These are phyloP conservation scores for Dendrobium chrysotoxum DNA, from an alignment of 106 monocot genomes.

Conservation along the genomic window DNA sequence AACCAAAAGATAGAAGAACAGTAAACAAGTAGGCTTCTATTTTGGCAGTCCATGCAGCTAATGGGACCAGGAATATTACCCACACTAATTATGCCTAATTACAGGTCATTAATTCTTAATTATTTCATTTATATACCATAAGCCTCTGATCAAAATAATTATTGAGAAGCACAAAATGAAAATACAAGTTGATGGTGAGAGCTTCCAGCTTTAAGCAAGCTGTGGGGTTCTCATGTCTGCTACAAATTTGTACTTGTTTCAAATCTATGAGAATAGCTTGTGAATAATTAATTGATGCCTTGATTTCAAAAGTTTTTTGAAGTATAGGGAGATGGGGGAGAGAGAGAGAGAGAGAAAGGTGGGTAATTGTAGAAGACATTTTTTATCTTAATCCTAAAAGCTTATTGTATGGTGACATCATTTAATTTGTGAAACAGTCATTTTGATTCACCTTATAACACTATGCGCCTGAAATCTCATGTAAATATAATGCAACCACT, in stretches of 20 bases:
- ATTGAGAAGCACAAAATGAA: neutral
- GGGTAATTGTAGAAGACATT: too few relatives aligned
- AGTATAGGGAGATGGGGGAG: too few relatives aligned
- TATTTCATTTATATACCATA: neutral
- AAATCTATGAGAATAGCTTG: too few relatives aligned
- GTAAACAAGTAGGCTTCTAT: neutral
- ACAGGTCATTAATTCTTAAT: neutral
- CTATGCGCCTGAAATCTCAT: neutral
- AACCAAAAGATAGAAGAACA: conserved; percentile 1
- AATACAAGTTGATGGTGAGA: neutral
- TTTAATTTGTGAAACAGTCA: neutral
- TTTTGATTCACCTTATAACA: neutral
- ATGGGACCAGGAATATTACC: neutral
- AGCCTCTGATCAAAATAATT: too few relatives aligned
- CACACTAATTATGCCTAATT: neutral
- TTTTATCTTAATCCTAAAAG: too few relatives aligned
- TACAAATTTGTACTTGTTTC: too few relatives aligned
- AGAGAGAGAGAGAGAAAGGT: too few relatives aligned
- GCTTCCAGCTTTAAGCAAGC: neutral
- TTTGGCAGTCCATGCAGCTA: neutral
- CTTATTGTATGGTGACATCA: neutral
- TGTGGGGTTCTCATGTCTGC: conserved; percentile 1
- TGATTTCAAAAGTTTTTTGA: too few relatives aligned
- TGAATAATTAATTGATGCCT: too few relatives aligned
- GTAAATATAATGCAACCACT: neutral